Percentiles rank a stretch among this genome's conserved stretches.
Evolutionary conservation across 148 eudicot species (phyloP).

Genomic region (Heliosperma pusillum): DNA sequence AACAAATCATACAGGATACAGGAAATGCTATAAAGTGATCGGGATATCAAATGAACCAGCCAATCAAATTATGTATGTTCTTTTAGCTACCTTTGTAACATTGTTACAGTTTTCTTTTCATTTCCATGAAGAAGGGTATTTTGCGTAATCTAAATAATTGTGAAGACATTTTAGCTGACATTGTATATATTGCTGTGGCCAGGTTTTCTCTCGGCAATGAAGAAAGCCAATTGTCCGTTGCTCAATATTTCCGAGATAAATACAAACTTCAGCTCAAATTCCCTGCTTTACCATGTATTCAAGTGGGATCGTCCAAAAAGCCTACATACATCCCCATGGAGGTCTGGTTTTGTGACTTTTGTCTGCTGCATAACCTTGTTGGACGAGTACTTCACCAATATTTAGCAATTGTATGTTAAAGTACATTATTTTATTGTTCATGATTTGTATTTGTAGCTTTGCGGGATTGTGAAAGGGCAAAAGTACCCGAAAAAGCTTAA

Average conservation of each 20-base stretch:
- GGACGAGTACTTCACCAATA: neutral
- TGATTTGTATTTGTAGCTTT: conserved; percentile 33
- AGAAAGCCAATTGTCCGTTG: conserved; percentile 38
- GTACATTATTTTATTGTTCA: neutral
- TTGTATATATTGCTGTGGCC: neutral
- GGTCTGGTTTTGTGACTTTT: conserved; percentile 46
- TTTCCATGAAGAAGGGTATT: too few relatives aligned
- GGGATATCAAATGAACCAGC: conserved; percentile 43
- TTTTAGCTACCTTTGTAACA: neutral
- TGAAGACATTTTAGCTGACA: neutral
- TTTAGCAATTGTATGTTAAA: neutral
- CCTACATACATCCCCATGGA: conserved; percentile 74
- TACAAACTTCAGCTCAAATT: conserved; percentile 37
- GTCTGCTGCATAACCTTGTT: neutral
- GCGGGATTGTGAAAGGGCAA: conserved; percentile 55
- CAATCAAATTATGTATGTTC: conserved; percentile 47
- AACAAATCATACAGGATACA: conserved; percentile 28
- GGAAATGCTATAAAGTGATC: conserved; percentile 41
- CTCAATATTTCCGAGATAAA: conserved; percentile 46
- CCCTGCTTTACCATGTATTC: conserved; percentile 58
- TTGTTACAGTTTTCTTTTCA: neutral
- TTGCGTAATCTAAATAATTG: too few relatives aligned
- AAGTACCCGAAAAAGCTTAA: conserved; percentile 58
- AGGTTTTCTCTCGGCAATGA: conserved; percentile 47
- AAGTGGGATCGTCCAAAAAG: conserved; percentile 49